Conservation (phyloP, 2,329 filamentous ascomycete genomes). For the Colletotrichum chlorophyti region DNA sequence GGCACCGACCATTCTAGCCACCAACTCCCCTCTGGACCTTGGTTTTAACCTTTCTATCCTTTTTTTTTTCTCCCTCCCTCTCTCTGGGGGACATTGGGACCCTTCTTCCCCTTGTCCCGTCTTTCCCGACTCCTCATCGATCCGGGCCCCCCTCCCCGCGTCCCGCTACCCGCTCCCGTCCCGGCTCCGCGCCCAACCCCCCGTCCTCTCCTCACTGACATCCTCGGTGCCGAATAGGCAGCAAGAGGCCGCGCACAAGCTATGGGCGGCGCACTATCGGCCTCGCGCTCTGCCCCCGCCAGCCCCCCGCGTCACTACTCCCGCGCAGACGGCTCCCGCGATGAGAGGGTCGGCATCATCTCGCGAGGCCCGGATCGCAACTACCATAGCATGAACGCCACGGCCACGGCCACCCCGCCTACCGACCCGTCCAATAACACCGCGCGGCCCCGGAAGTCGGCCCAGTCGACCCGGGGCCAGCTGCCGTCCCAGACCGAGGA, state of each 20-base stretch:
- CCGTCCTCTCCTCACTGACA: constrained; percentile 4
- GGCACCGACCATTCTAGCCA: constrained; percentile 10
- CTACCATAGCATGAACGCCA: constrained; percentile 46
- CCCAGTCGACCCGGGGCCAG: constrained; percentile 23
- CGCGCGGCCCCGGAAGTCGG: constrained; percentile 19
- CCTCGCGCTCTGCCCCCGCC: constrained; percentile 24
- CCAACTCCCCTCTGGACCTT: neutral
- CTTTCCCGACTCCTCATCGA: neutral
- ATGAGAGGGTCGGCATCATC: constrained; percentile 52
- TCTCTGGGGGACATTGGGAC: too few relatives aligned
- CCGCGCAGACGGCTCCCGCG: constrained; percentile 33
- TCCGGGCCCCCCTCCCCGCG: neutral
- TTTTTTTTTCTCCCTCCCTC: neutral
- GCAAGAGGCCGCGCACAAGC: constrained; percentile 50
- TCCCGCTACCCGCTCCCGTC: neutral
- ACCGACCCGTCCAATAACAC: too few relatives aligned
- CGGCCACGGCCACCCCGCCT: constrained; percentile 9
- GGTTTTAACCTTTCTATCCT: neutral
- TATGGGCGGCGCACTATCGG: constrained; percentile 40
- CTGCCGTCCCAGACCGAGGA: constrained; percentile 27
- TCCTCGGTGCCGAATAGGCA: constrained; percentile 37
- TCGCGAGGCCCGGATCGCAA: constrained; percentile 42
- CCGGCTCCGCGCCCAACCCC: neutral
- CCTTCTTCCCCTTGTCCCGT: neutral
- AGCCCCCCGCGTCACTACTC: constrained; percentile 28